Conservation (phyloP, 2,329 filamentous ascomycete species). For the Kalmusia sp. region DNA sequence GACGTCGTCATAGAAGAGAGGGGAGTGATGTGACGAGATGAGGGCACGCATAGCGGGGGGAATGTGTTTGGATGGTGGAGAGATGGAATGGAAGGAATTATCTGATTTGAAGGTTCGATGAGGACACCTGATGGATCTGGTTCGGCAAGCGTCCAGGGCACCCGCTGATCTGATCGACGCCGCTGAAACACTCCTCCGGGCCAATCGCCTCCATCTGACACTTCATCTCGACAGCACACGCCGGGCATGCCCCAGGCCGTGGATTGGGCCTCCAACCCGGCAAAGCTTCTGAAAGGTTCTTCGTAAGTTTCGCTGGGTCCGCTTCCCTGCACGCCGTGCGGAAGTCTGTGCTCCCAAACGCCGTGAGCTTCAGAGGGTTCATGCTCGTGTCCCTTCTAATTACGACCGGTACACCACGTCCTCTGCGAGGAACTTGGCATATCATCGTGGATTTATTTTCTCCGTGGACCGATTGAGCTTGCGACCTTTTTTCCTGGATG, state of each 20-base stretch:
- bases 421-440: background rate
- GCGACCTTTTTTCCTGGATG: slow-evolving; percentile 30
- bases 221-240: no score
- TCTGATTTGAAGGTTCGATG: background rate
- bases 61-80: background rate
- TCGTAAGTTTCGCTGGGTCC: background rate
- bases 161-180: background rate
- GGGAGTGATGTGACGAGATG: background rate
- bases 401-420: background rate
- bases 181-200: background rate
- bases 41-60: background rate
- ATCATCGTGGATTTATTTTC: background rate
- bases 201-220: slow-evolving; percentile 1
- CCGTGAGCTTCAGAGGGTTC: slow-evolving; percentile 7
- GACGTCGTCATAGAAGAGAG: background rate
- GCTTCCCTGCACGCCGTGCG: background rate
- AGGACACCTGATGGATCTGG: background rate
- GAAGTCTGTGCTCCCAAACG: slow-evolving; percentile 8
- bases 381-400: slow-evolving; percentile 7
- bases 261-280: background rate
- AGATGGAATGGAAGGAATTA: background rate
- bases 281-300: background rate
- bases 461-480: background rate
- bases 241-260: background rate
- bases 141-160: background rate